These are phyloP conservation scores for Gypsophila paniculata DNA, from an alignment of 179 eudicot species.

Conservation along the genomic window DNA sequence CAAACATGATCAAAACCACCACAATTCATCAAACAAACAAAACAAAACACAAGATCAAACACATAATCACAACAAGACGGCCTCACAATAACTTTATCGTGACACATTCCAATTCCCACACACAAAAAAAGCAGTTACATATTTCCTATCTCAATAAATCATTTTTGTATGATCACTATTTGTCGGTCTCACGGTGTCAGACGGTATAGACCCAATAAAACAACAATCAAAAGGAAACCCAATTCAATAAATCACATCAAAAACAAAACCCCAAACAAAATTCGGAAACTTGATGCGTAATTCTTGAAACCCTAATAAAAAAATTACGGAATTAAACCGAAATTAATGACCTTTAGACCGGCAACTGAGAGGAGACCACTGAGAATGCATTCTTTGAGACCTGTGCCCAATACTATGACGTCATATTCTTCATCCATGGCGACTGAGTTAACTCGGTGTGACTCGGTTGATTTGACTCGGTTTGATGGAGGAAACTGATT, in stretches of 20 bases:
- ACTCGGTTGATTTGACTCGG: neutral
- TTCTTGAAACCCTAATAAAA: neutral
- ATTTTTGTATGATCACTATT: too few species aligned
- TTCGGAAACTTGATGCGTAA: neutral
- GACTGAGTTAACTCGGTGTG: constrained; percentile 12
- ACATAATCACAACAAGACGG: too few species aligned
- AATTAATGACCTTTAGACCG: constrained; percentile 50
- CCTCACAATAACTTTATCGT: too few species aligned
- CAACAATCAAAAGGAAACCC: neutral
- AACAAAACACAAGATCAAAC: neutral
- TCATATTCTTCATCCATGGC: constrained; percentile 73
- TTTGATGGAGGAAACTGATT: neutral
- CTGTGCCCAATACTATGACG: constrained; percentile 70
- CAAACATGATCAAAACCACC: neutral
- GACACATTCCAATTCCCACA: too few species aligned
- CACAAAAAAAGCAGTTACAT: neutral
- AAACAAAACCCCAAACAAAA: neutral
- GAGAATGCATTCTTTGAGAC: constrained; percentile 77
- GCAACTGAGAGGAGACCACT: constrained; percentile 81
- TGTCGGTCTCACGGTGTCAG: too few species aligned
- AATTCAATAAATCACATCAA: neutral
- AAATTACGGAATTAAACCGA: neutral
- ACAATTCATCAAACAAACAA: neutral
- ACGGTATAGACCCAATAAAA: too few species aligned
- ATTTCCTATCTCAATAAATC: too few species aligned